A percentile compares a stretch with the other conserved stretches of the same genome.
Evolutionary conservation across 768 basidiomycete genomes (phyloP).

Genomic region (Suillus sp.): DNA sequence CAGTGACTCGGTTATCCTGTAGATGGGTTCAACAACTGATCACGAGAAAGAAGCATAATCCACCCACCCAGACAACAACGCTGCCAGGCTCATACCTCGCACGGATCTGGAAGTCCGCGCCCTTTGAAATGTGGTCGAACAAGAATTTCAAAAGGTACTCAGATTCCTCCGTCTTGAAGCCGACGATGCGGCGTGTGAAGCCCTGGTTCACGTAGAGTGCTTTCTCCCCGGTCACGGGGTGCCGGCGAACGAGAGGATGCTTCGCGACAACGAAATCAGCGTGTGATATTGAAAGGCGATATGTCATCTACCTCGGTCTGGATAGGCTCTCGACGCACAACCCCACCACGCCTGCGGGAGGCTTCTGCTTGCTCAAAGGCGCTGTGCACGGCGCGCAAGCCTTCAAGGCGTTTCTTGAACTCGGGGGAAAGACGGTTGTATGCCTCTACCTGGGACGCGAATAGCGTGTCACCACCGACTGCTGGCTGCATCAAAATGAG

Average conservation of each 20-base stretch:
- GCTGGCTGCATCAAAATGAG: slow-evolving; percentile 28
- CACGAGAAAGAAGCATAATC: not conserved
- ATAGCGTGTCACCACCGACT: slow-evolving; percentile 56
- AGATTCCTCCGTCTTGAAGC: slow-evolving; percentile 56
- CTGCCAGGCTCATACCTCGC: slow-evolving; percentile 54
- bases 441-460: slow-evolving; percentile 58
- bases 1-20: slow-evolving; percentile 51
- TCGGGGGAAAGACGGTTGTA: slow-evolving; percentile 60
- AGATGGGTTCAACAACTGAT: not conserved
- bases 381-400: slow-evolving; percentile 57
- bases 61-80: slow-evolving; percentile 56
- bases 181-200: slow-evolving; percentile 57
- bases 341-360: slow-evolving; percentile 44
- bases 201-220: slow-evolving; percentile 59
- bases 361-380: slow-evolving; percentile 54
- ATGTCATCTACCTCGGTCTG: slow-evolving; percentile 41
- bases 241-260: slow-evolving; percentile 58
- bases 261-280: slow-evolving; percentile 18
- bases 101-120: slow-evolving; percentile 52
- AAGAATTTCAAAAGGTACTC: slow-evolving; percentile 57
- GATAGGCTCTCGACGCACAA: slow-evolving; percentile 52
- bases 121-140: slow-evolving; percentile 53
- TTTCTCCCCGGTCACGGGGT: slow-evolving; percentile 66
- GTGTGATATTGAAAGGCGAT: slow-evolving; percentile 1
- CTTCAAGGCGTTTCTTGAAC: slow-evolving; percentile 59